phyloP scores from a whole-genome alignment of 2,329 filamentous ascomycete genomes.

The Xylaria arbuscula region DNA sequence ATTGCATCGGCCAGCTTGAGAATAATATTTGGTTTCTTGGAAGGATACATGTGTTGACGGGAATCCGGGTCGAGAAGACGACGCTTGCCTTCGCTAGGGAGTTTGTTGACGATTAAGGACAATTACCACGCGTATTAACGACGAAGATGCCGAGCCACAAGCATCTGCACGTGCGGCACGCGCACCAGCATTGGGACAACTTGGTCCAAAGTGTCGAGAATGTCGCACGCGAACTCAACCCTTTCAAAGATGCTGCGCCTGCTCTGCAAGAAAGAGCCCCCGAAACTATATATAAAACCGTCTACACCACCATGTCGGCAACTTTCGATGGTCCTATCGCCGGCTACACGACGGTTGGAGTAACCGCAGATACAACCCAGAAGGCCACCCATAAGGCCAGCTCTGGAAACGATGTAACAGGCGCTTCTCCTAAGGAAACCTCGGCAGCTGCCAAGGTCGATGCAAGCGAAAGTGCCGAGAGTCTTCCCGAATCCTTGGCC shows the following conservation, averaged over 20 bases:
- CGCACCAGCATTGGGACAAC: conserved; percentile 41
- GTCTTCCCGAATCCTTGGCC: conserved; percentile 31
- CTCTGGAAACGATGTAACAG: conserved; percentile 26
- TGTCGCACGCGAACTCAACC: conserved; percentile 46
- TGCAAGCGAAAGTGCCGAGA: conserved; percentile 15
- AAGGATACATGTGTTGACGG: conserved; percentile 22
- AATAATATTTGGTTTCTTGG: conserved; percentile 10
- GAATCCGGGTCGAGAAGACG: conserved; percentile 15
- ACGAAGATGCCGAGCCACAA: conserved; percentile 40
- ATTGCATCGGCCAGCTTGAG: conserved; percentile 9
- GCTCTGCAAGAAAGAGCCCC: conserved; percentile 40
- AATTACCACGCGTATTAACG: neutral
- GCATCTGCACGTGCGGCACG: conserved; percentile 45
- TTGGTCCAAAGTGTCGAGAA: conserved; percentile 46
- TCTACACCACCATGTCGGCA: conserved; percentile 56
- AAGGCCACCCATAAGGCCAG: conserved; percentile 24
- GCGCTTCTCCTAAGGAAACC: conserved; percentile 29
- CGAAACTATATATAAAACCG: conserved; percentile 52
- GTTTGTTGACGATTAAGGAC: conserved; percentile 7
- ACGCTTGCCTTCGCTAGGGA: conserved; percentile 8
- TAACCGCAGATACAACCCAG: conserved; percentile 43
- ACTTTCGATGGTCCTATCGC: conserved; percentile 57
- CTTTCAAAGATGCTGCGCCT: conserved; percentile 39
- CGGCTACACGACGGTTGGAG: conserved; percentile 55
- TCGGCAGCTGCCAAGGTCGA: conserved; percentile 12